phyloP scores from a whole-genome alignment of 1,139 yeast species.

The Sugiyamaella japonica region DNA sequence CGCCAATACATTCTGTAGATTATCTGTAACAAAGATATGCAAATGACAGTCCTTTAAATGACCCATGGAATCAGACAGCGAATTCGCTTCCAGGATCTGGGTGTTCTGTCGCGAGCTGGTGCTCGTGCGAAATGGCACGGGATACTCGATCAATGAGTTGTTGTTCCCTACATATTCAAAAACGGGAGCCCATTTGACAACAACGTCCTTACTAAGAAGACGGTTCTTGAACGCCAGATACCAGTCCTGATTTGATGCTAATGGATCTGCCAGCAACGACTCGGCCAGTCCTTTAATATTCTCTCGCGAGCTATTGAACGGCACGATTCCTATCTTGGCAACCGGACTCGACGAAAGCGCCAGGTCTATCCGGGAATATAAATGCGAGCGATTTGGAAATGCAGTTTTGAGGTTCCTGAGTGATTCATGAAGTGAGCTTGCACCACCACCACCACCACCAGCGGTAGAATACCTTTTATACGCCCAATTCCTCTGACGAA shows the following conservation, averaged over 20 bases:
- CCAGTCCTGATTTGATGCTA: conserved; percentile 40
- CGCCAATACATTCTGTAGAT: conserved; percentile 23
- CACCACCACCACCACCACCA: neutral
- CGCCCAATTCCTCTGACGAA: neutral
- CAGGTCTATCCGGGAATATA: conserved; percentile 17
- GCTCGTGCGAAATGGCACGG: conserved; percentile 35
- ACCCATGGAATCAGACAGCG: conserved; percentile 36
- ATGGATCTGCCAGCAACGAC: conserved; percentile 41
- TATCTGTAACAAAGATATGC: conserved; percentile 32
- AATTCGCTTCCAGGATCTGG: conserved; percentile 39
- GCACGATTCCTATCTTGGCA: conserved; percentile 40
- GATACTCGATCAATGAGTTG: conserved; percentile 41
- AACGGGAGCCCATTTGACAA: conserved; percentile 35
- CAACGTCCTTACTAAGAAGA: conserved; percentile 38
- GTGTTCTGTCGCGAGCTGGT: conserved; percentile 19
- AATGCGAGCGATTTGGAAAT: conserved; percentile 14
- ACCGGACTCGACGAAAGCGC: conserved; percentile 42
- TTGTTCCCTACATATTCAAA: conserved; percentile 40
- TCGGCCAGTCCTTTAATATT: conserved; percentile 36
- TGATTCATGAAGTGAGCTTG: neutral
- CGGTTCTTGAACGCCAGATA: conserved; percentile 34
- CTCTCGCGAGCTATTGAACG: conserved; percentile 33
- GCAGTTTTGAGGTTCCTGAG: conserved; percentile 7
- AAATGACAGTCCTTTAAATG: conserved; percentile 38
- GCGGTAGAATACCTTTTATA: neutral